phyloP scores from a whole-genome alignment of 495 filamentous ascomycete species.

The Penicillium coffeae region DNA sequence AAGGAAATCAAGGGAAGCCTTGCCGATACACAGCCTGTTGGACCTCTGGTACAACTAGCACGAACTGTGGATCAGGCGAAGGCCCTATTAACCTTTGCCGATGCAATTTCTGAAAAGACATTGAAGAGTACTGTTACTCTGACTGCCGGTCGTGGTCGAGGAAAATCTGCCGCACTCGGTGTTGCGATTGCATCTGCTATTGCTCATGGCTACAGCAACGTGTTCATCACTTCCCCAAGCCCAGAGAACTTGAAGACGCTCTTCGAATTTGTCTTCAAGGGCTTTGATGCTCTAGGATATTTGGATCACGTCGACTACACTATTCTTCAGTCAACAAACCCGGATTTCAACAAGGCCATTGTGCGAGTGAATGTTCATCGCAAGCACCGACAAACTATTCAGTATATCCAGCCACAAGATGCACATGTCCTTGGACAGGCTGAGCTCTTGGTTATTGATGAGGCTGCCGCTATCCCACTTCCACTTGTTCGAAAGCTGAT shows the following conservation, averaged over 20 bases:
- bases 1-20: conserved; percentile 83
- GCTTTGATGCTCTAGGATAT: conserved; percentile 90
- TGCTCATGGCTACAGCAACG: conserved; percentile 96
- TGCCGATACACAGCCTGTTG: conserved; percentile 78
- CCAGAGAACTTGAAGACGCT: conserved; percentile 98
- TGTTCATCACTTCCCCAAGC: conserved; percentile 98
- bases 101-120: conserved; percentile 95
- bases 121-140: conserved; percentile 88
- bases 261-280: conserved; percentile 98
- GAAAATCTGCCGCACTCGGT: conserved; percentile 94
- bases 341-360: conserved; percentile 98
- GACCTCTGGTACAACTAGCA: conserved; percentile 76
- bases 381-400: conserved; percentile 95
- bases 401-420: conserved; percentile 96
- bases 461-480: conserved; percentile 93
- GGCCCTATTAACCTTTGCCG: conserved; percentile 89
- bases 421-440: conserved; percentile 92
- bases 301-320: conserved; percentile 95
- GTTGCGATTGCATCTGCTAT: conserved; percentile 91
- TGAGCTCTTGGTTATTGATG: conserved; percentile 94
- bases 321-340: conserved; percentile 97
- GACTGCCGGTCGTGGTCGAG: conserved; percentile 90
- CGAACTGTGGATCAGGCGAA: conserved; percentile 95
- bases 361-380: conserved; percentile 94
- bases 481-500: conserved; percentile 90